A percentile compares a stretch with the other conserved stretches of the same genome.
Evolutionary conservation across 192 early-diverging fungal species (phyloP).

Genomic region (Martensiomyces pterosporus): DNA sequence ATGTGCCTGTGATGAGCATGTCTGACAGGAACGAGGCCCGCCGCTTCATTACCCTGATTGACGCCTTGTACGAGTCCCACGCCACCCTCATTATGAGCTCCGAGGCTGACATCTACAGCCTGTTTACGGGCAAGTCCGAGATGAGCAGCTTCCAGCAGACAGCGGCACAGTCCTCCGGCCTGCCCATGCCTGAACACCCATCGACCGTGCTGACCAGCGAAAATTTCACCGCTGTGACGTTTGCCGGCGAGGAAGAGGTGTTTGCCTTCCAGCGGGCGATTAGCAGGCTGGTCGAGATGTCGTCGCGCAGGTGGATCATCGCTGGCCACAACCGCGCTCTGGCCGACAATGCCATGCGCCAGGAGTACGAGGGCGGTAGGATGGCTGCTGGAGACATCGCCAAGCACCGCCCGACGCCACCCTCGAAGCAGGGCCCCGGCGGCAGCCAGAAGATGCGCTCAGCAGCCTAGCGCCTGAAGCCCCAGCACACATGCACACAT

Average conservation of each 20-base stretch:
- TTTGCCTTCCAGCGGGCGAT: constrained; percentile 95
- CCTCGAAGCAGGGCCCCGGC: too few species aligned
- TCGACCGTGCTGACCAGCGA: constrained; percentile 39
- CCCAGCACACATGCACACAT: too few species aligned
- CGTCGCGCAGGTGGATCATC: constrained; percentile 66
- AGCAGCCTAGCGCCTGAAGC: constrained; percentile 1
- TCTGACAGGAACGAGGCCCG: constrained; percentile 79
- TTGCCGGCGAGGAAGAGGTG: constrained; percentile 80
- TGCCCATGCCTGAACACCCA: constrained; percentile 21
- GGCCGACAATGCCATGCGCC: constrained; percentile 34
- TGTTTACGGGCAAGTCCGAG: constrained; percentile 69
- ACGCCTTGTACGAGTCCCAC: constrained; percentile 87
- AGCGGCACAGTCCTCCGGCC: not conserved
- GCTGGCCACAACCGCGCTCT: constrained; percentile 21
- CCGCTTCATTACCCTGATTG: constrained; percentile 90
- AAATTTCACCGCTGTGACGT: constrained; percentile 54
- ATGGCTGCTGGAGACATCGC: too few species aligned
- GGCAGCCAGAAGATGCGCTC: too few species aligned
- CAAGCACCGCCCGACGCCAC: too few species aligned
- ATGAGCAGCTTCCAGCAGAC: constrained; percentile 20
- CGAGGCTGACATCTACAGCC: constrained; percentile 56
- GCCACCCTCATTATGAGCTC: constrained; percentile 68
- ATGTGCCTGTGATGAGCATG: constrained; percentile 65
- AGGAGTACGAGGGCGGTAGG: constrained; percentile 12
- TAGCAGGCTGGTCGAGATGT: constrained; percentile 92